phyloP scores from a whole-genome alignment of 2,329 filamentous ascomycete genomes.

The Hysterium pulicare region DNA sequence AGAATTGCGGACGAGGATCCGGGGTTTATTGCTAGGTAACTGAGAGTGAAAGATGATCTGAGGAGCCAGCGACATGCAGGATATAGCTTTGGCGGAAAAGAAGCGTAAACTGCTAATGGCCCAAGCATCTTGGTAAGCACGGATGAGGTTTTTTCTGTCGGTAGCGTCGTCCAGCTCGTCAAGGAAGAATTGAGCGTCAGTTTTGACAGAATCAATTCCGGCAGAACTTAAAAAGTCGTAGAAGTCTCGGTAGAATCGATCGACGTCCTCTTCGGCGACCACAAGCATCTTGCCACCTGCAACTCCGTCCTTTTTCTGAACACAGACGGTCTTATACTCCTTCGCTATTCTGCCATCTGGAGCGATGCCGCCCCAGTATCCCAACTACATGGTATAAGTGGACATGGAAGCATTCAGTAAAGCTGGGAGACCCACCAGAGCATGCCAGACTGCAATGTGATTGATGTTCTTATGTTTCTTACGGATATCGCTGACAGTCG shows the following conservation, averaged over 20 bases:
- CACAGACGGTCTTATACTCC: slow-evolving; percentile 69
- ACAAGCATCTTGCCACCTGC: slow-evolving; percentile 67
- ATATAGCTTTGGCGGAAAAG: slow-evolving; percentile 75
- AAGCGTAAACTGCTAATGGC: slow-evolving; percentile 71
- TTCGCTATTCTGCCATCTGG: slow-evolving; percentile 69
- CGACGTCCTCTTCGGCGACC: slow-evolving; percentile 70
- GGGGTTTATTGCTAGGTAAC: slow-evolving; percentile 69
- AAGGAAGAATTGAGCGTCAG: slow-evolving; percentile 86
- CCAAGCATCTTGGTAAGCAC: slow-evolving; percentile 83
- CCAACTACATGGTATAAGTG: slow-evolving; percentile 9
- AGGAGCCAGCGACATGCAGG: slow-evolving; percentile 91
- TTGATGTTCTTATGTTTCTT: slow-evolving; percentile 67
- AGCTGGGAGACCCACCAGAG: slow-evolving; percentile 52
- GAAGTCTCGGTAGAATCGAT: slow-evolving; percentile 83
- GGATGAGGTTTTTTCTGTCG: slow-evolving; percentile 68
- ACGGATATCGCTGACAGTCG: slow-evolving; percentile 67
- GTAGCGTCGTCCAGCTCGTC: slow-evolving; percentile 69
- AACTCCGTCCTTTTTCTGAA: slow-evolving; percentile 55
- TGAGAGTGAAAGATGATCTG: slow-evolving; percentile 83
- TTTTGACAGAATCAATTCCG: slow-evolving; percentile 86
- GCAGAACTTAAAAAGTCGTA: slow-evolving; percentile 72
- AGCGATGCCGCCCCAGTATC: slow-evolving; percentile 73
- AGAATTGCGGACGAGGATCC: slow-evolving; percentile 77
- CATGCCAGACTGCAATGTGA: slow-evolving; percentile 93
- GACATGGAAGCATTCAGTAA: not conserved